These are phyloP conservation scores for Sextonia rubra DNA, from an alignment of 164 flowering plant genomes.

Conservation along the genomic window DNA sequence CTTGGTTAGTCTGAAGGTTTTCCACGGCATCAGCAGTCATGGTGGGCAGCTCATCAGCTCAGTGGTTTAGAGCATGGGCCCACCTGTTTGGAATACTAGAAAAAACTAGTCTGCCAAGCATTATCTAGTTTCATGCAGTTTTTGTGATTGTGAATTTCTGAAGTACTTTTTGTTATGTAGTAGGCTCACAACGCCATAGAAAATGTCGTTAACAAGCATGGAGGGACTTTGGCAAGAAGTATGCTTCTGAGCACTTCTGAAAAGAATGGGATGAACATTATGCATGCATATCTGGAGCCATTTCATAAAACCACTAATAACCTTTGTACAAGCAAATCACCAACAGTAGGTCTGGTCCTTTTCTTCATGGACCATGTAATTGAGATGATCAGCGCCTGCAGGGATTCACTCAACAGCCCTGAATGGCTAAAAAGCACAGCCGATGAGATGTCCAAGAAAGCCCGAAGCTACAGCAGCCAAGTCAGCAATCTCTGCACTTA, in stretches of 20 bases:
- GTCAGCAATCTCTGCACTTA: constrained; percentile 69
- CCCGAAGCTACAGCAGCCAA: constrained; percentile 54
- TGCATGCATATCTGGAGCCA: constrained; percentile 69
- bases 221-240: constrained; percentile 34
- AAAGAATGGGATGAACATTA: constrained; percentile 50
- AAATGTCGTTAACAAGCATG: constrained; percentile 63
- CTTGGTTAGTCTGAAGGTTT: neutral
- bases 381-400: constrained; percentile 62
- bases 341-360: constrained; percentile 73
- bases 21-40: neutral
- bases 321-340: constrained; percentile 70
- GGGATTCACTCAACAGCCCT: constrained; percentile 63
- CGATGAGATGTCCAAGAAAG: constrained; percentile 74
- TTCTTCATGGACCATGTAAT: constrained; percentile 95
- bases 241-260: constrained; percentile 56
- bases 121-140: neutral
- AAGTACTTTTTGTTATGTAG: neutral
- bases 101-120: neutral
- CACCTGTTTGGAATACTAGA: neutral
- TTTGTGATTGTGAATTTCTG: neutral
- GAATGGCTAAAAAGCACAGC: constrained; percentile 81
- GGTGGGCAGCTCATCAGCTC: neutral
- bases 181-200: constrained; percentile 88
- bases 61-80: neutral
- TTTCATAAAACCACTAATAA: constrained; percentile 81